Evolutionary conservation across 352 stramenopile genomes (phyloP), one percentile per base, ranked within the genome.

Genomic region (Blastocystis hominis): DNA sequence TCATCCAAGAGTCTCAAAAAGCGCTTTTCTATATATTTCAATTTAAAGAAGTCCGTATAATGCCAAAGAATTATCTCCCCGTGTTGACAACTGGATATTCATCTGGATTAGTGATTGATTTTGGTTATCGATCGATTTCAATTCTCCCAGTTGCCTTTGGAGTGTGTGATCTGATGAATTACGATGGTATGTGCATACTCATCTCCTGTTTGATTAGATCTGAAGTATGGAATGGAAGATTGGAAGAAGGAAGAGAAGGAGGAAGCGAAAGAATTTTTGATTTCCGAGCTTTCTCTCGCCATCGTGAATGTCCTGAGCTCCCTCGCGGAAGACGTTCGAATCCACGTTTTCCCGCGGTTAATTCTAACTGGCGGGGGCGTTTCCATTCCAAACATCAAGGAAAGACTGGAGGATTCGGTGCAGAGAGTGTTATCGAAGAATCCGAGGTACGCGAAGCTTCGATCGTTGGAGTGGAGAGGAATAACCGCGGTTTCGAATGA

Each of bases 61-160:
- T 68, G 34, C 53, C 36, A 4, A 34, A 84, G 20, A 46, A 47
- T 46, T 63, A 36, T 53, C 72, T 84, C 20, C 53, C 72, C 38
- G 13, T 84, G 4, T 40, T 84, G 3, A 15, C 56, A n/a, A 63
- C 54, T 2, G 72, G 72, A n/a, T 53, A 63, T 53, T 30, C 72
- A 38, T 66, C 53, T 38, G 72, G 72, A 47, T 36, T 84, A 5
- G 36, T 84, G 6, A 53, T 84, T 46, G 72, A 84, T 6, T 10
- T 64, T 20, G 56, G 40, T n/a, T 30, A 34, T 36, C 36, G 62
- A 34, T 24, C 20, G 3, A 47, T 64, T 30, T 61, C 17, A n/a
- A 68, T 84, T 1, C 7, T 68, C n/a, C 10, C 72, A 5, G 46
- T 68, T 24, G 50, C 47, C 24, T 84, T 55, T 30, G 72, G 72